These are phyloP conservation scores for Scheffersomyces stipitis DNA, from an alignment of 805 yeast genomes.

Conservation along the genomic window DNA sequence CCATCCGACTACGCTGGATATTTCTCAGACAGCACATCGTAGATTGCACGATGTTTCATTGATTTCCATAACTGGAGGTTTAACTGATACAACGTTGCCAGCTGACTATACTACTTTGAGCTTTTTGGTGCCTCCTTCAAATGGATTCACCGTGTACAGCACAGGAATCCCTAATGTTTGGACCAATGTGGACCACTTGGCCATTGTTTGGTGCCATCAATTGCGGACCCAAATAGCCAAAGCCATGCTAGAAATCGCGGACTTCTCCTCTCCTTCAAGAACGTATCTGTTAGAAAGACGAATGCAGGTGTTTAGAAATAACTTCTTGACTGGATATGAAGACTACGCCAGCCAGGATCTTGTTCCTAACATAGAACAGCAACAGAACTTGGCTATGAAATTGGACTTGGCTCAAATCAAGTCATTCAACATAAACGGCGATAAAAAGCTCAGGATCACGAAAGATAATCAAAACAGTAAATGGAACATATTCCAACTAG, in stretches of 20 bases:
- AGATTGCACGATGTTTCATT: constrained; percentile 62
- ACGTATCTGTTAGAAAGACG: constrained; percentile 56
- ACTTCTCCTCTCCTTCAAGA: constrained; percentile 43
- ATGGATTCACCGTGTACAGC: constrained; percentile 82
- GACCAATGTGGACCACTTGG: constrained; percentile 93
- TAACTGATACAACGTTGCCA: constrained; percentile 73
- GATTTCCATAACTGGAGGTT: constrained; percentile 88
- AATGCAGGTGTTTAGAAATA: constrained; percentile 53
- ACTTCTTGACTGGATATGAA: constrained; percentile 60
- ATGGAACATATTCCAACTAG: constrained; percentile 6
- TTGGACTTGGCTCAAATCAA: constrained; percentile 4
- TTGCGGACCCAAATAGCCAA: constrained; percentile 62
- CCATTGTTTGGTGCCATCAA: constrained; percentile 96
- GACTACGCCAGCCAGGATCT: constrained; percentile 21
- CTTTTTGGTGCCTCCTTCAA: constrained; percentile 65
- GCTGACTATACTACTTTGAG: constrained; percentile 84
- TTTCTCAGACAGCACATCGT: constrained; percentile 35
- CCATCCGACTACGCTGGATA: constrained; percentile 19
- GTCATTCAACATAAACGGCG: neutral
- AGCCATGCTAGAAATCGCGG: constrained; percentile 59
- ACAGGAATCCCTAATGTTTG: constrained; percentile 89
- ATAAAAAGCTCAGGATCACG: constrained; percentile 3
- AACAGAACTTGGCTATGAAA: constrained; percentile 2
- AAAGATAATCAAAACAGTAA: constrained; percentile 1
- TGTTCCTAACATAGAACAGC: neutral